Evolutionary conservation across 2,329 filamentous ascomycete species (phyloP), one percentile per base, ranked within the genome.

Genomic region (Ceratocystis papillata): DNA sequence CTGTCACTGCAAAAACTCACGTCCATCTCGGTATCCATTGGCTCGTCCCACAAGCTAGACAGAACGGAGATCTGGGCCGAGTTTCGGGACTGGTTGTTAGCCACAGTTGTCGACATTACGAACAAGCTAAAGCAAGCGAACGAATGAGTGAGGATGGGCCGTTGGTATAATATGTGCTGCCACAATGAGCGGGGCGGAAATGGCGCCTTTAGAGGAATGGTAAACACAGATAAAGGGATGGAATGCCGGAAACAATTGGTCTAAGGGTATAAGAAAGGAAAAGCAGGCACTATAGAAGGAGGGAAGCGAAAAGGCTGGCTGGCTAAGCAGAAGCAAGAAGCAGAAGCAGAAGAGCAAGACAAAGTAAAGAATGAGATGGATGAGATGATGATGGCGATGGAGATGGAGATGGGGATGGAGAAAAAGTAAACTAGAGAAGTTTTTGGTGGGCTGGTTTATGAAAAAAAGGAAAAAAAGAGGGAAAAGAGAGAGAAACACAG

Each of bases 41-140:
- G 63, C 33, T 67, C 66, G 44, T 67, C 64, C 66, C 66, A 67
- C 7, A 67, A 37, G 44, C 66, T 67, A 60, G 71, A 70, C 7
- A 69, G 41, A 63, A 70, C 48, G 12, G 69, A 70, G 25, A 63
- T 61, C 2, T 66, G 48, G 25, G 46, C 68, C 20, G 69, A 68
- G 33, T 65, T 65, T 25, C 67, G 63, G 33, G 63, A 64, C 33
- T 22, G 59, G 55, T 67, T 61, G 37, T 41, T 25, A 41, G 20
- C 53, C 30, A 28, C 41, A 25, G 37, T 50, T 8, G 37, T 46
- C 30, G 48, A n/a, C 60, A 57, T 63, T 4, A 37, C 17, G 30
- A 50, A 45, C 20, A 10, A 41, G 37, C 10, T 15, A 41, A 4
- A 37, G 25, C 17, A 30, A 5, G 5, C 5, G 5, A 33, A 7